A percentile compares a stretch with the other conserved stretches of the same genome.
These are phyloP conservation scores for Chaetoceros muelleri DNA, from an alignment of 108 stramenopile genomes.

Conservation along the genomic window DNA sequence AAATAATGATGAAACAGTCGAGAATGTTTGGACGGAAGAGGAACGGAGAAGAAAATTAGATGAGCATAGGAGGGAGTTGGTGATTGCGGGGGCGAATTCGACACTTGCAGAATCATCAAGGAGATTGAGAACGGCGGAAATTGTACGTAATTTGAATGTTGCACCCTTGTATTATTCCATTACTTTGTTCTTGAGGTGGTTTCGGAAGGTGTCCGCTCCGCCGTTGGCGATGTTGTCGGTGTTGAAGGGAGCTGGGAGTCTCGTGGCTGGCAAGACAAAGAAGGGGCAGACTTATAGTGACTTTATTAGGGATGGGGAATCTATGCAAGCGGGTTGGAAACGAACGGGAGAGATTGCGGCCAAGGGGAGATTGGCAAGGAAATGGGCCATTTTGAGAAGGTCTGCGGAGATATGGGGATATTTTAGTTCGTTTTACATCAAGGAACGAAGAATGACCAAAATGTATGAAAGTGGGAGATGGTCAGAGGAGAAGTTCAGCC, in stretches of 20 bases:
- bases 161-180: conserved; percentile 80
- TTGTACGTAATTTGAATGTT: conserved; percentile 67
- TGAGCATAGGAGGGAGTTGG: conserved; percentile 5
- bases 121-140: conserved; percentile 45
- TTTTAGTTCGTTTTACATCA: conserved; percentile 76
- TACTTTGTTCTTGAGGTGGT: conserved; percentile 59
- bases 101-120: conserved; percentile 24
- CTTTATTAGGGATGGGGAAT: conserved; percentile 56
- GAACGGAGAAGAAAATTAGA: conserved; percentile 5
- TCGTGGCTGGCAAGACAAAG: conserved; percentile 12
- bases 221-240: conserved; percentile 27
- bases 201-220: conserved; percentile 47
- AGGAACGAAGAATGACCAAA: conserved; percentile 61
- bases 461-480: conserved; percentile 63
- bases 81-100: conserved; percentile 40
- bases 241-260: conserved; percentile 9
- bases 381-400: conserved; percentile 71
- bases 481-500: conserved; percentile 52
- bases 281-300: conserved; percentile 27
- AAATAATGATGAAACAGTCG: conserved; percentile 2
- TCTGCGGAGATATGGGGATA: conserved; percentile 88
- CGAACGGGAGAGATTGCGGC: conserved; percentile 79
- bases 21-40: not conserved
- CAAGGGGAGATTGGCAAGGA: conserved; percentile 48
- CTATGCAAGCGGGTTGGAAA: conserved; percentile 77